Evolutionary conservation across 1,139 yeast genomes (phyloP).

Genomic region (Casaregolazyma lundiana): DNA sequence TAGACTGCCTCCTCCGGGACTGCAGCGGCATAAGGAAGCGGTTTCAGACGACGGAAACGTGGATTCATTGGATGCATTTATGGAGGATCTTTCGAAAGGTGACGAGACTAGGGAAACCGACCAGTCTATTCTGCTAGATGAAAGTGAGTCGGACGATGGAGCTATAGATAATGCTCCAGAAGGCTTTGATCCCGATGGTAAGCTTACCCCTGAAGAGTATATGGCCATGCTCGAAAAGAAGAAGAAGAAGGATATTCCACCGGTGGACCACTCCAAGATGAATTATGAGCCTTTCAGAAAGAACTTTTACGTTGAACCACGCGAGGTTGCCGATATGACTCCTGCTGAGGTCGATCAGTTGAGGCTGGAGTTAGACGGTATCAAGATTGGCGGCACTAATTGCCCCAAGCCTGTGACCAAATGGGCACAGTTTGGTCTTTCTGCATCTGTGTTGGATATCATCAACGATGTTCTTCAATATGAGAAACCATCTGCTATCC

Average conservation of each 20-base stretch:
- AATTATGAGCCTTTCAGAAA: constrained; percentile 55
- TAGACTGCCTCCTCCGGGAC: constrained; percentile 7
- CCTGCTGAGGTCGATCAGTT: constrained; percentile 51
- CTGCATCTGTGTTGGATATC: constrained; percentile 50
- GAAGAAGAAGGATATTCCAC: constrained; percentile 40
- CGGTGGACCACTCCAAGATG: constrained; percentile 45
- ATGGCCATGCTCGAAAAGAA: constrained; percentile 36
- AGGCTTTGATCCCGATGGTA: constrained; percentile 21
- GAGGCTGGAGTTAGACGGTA: constrained; percentile 57
- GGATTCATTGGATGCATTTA: constrained; percentile 39
- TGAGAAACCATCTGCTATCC: constrained; percentile 76
- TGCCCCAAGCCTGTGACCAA: constrained; percentile 65
- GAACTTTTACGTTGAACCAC: constrained; percentile 60
- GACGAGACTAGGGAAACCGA: constrained; percentile 10
- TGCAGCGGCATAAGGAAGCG: constrained; percentile 5
- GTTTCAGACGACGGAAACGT: background rate
- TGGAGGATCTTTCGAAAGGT: constrained; percentile 27
- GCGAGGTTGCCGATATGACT: constrained; percentile 45
- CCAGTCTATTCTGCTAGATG: constrained; percentile 21
- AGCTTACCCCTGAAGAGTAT: constrained; percentile 24
- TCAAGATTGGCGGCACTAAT: constrained; percentile 54
- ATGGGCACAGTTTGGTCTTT: constrained; percentile 82
- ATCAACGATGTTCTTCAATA: constrained; percentile 49
- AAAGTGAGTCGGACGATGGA: constrained; percentile 27
- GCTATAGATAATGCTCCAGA: constrained; percentile 25